Evolutionary conservation across 306 rosid genomes (phyloP), one percentile per base, ranked within the genome.

Genomic region (Macrotyloma uniflorum): DNA sequence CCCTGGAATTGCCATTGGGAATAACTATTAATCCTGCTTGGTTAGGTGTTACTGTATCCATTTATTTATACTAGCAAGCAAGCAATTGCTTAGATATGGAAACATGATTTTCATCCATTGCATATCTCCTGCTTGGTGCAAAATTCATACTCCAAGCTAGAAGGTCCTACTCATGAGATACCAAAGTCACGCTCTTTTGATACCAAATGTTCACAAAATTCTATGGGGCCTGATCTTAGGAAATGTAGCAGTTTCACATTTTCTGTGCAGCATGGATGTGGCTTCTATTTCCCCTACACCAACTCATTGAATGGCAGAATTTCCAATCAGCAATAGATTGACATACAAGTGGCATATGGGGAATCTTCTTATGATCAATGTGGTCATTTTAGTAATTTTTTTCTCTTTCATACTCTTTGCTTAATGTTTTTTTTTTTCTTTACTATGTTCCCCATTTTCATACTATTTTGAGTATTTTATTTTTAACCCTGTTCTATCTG

Each of bases 11-110:
- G 90, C 79, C 75, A 86, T 82, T 88, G 85, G 87, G 84, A 85
- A 79, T 86, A 58, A 87, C 88, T 71, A 49, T 79, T 78, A 77
- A 81, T 84, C 89, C 88, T 85, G 90, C 84, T 85, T 88, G 85
- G 85, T 79, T 40, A 8, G 59, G 28, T 53, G 22, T 50, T 50
- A 6, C 79, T 54, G 82, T 83, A 79, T 87, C 87, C 90, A 85
- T 76, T 81, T 70, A 83, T 92, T 90, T 77, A 79, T 86, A 16
- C 3, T 86, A 85, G 51, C 83, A 79, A 85, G 83, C 77, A 51
- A 85, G 93, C 92, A 86, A 89, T 90, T 91, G 92, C 93, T 88
- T 86, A 86, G 87, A 79, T 89, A 65, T 74, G 67, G 80, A 74
- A 70, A 70, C 80, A 75, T 80, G 78, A 83, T 83, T 80, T 86